Evolutionary conservation across 1,139 yeast species (phyloP), one percentile per base, ranked within the genome.

Genomic region (Debaryomycetaceae sp.): DNA sequence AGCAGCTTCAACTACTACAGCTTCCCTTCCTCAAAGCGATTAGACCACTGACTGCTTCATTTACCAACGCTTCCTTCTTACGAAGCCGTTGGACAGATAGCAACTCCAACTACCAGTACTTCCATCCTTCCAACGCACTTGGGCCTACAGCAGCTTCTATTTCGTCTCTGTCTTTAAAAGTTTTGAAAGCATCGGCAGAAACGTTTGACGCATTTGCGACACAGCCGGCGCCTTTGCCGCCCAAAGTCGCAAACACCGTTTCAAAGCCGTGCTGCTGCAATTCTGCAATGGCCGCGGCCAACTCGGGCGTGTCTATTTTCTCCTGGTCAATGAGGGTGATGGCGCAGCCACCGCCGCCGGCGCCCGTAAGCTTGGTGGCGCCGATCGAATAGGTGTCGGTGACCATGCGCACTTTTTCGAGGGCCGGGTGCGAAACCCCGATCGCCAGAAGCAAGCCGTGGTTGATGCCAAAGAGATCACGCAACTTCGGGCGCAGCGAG

Each of bases 261-360:
- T 79, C 83, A 49, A 70, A 86, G 0, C 83, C 83, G 30, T 65
- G 61, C 3, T 47, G 39, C n/a, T 50, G 48, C 30, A 56, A 61
- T 32, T 58, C 55, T 2, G 33, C 39, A 2, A 37, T 44, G 25
- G 50, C 58, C 1, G 51, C 47, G 3, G 58, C 60, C 8, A 62
- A 64, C 29, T 72, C 77, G n/a, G n/a, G n/a, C n/a, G n/a, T n/a
- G n/a, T n/a, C n/a, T n/a, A n/a, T n/a, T n/a, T n/a, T n/a, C n/a
- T n/a, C n/a, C n/a, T n/a, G n/a, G 29, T 73, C 62, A 10, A 87
- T 64, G 30, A 90, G 58, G 0, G 97, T 90, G 32, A 92, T 79
- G 13, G 96, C 95, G 59, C 99, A 90, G 1, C 99, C 99, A 26
- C 99, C 99, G 13, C 98, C 98, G 16, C 99, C 99, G 1, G 98